Conservation (phyloP, 192 early-diverging fungal species). For the Chytriomyces confervae region DNA sequence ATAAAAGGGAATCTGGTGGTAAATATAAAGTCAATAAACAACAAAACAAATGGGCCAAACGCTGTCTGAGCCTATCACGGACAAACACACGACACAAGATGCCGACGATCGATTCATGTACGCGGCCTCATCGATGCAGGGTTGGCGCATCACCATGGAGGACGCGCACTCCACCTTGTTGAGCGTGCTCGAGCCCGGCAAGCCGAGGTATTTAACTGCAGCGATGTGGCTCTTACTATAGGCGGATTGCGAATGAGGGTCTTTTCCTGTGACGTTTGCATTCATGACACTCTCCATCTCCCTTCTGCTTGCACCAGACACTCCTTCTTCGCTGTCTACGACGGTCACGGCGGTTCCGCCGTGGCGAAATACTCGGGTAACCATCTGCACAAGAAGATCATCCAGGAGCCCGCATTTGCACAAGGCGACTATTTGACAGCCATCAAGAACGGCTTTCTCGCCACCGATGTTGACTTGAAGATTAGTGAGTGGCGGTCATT, state of each 20-base stretch:
- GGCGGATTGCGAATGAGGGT: no score
- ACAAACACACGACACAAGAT: slow-evolving; percentile 81
- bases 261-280: no score
- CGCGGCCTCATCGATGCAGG: slow-evolving; percentile 94
- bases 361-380: slow-evolving; percentile 87
- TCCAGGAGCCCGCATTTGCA: slow-evolving; percentile 66
- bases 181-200: slow-evolving; percentile 58
- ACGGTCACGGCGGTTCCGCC: slow-evolving; percentile 88
- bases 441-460: slow-evolving; percentile 83
- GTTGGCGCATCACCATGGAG: slow-evolving; percentile 98
- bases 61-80: slow-evolving; percentile 88
- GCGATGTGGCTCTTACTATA: not conserved
- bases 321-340: slow-evolving; percentile 96
- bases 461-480: slow-evolving; percentile 77
- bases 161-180: slow-evolving; percentile 93
- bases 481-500: slow-evolving; percentile 53
- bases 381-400: slow-evolving; percentile 75
- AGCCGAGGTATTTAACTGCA: not conserved
- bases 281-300: no score
- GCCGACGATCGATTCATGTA: slow-evolving; percentile 79
- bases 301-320: not conserved
- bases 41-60: slow-evolving; percentile 86
- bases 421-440: slow-evolving; percentile 74
- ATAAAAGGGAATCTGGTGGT: no score
- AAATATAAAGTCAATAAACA: not conserved